Base-by-base conservation (phyloP, 2,329 filamentous ascomycete genomes). In the Trichoderma endophyticum region DNA sequence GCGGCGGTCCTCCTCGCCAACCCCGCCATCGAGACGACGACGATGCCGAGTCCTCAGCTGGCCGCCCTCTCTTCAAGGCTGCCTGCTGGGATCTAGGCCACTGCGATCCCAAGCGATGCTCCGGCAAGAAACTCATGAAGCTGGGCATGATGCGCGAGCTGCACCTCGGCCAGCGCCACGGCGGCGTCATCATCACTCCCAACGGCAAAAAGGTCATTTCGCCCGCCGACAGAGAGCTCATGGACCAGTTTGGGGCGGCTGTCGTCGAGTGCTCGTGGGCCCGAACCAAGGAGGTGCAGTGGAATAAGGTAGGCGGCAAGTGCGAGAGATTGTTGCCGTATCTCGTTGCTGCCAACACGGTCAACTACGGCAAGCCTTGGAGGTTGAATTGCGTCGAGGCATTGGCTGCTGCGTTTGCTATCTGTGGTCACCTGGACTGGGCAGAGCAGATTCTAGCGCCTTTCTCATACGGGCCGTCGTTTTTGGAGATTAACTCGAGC, bases 221-320 rank as follows among this genome's bases (percentile, higher is more conserved):
- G 6, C 93, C 94, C 1, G 93, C 94, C 66, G 96, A 99, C 82
- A 86, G 86, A 71, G 90, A 92, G 64, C 84, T 97, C 18, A 88
- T 98, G 77, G 94, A 97, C 77, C 91, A 94, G 81, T 93, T 93
- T 79, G 96, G 96, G 74, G 95, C 95, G 24, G 96, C 96, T 3
- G 96, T 99, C 3, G 96, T 99, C 21, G 96, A 99, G 84, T 97
- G 95, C 79, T 97, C 93, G 28, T 99, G 96, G 96, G 97, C 97
- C 4, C 88, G 96, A 73, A 93, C 97, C 8, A 87, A 92, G 62
- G 96, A 99, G 82, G 91, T 99, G 6, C 95, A 95, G 67, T 99
- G 95, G 90, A 87, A 86, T 72, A 92, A 92, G 76, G 97, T 99
- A 72, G 96, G 96, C 32, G 96, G 96, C 28, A 96, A 95, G 81